Evolutionary conservation across 176 grass and related monocot species (phyloP).

Genomic region (Oryza australiensis): DNA sequence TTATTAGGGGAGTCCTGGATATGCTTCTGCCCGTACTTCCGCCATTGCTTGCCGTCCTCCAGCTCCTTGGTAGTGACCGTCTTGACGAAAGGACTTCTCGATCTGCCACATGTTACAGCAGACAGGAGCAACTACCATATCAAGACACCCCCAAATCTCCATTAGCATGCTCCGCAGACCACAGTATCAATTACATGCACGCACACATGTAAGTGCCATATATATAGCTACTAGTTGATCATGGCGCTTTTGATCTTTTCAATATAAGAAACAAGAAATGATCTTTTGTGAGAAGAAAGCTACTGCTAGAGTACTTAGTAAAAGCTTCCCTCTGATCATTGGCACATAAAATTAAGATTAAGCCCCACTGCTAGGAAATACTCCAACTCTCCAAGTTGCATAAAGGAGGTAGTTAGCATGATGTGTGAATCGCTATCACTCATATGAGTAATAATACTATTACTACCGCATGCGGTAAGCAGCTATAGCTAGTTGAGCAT

Average conservation of each 20-base stretch:
- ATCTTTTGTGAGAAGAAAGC: background rate
- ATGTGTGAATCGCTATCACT: background rate
- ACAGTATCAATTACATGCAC: background rate
- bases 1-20: constrained; percentile 53
- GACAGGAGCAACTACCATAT: background rate
- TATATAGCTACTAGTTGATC: background rate
- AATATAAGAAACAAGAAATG: background rate
- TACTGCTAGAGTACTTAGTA: background rate
- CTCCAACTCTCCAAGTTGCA: constrained; percentile 11
- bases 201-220: background rate
- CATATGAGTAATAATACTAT: background rate
- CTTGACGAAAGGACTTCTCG: constrained; percentile 38
- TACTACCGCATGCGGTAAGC: background rate
- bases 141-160: background rate
- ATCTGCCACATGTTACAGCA: constrained; percentile 43
- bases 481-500: constrained; percentile 19
- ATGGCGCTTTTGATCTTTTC: constrained; percentile 8
- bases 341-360: constrained; percentile 14
- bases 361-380: constrained; percentile 12
- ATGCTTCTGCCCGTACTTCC: constrained; percentile 84
- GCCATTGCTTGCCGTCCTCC: constrained; percentile 60
- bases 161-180: background rate
- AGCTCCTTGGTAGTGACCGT: constrained; percentile 23
- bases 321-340: constrained; percentile 23
- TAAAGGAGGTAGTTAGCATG: background rate